Evolutionary conservation across 2,329 filamentous ascomycete genomes (phyloP), one percentile per base, ranked within the genome.

Genomic region (Sclerotinia subarctica): DNA sequence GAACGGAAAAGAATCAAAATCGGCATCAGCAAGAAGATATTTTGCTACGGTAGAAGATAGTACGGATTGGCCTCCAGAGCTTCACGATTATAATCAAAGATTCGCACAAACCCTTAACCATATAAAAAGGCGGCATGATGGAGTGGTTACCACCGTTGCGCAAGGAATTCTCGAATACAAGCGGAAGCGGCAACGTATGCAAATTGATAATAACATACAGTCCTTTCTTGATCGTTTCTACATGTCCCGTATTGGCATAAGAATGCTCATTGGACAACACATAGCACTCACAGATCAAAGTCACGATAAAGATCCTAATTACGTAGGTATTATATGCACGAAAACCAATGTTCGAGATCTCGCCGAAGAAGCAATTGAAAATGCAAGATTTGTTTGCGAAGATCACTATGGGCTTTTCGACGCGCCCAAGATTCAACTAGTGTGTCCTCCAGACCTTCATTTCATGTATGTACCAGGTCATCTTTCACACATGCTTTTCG

Each of bases 401-500:
- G 95, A 98, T 78, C 94, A 98, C 81, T 99, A 98, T 78, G 95
- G 95, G 70, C 84, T 99, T 15, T 99, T 98, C 76, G 94, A 98
- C 77, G 94, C 95, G 11, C 95, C 95, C 67, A 96, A 96, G 79
- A 90, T 99, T 73, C 94, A 98, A 80, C 90, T 99, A 68, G 92
- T 99, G 70, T 99, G 95, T 84, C 93, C 94, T 76, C 91, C 93
- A 24, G 89, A 96, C 79, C 85, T 99, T 76, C 90, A 96, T 83
- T 99, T 99, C 82, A 99, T 99, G 95, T 99, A 99, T 78, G 95
- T 99, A 66, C 95, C 95, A 0, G 95, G 95, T n/a, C 95, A 99
- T 81, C 79, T 99, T 79, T 97, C 93, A 74, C 95, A 99, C 82
- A 99, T 99, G 95, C 90, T 99, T 64, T 99, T 99, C 80, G 95